These are phyloP conservation scores for Xylaria sp. DNA, from an alignment of 2,329 filamentous ascomycete genomes.

Conservation along the genomic window DNA sequence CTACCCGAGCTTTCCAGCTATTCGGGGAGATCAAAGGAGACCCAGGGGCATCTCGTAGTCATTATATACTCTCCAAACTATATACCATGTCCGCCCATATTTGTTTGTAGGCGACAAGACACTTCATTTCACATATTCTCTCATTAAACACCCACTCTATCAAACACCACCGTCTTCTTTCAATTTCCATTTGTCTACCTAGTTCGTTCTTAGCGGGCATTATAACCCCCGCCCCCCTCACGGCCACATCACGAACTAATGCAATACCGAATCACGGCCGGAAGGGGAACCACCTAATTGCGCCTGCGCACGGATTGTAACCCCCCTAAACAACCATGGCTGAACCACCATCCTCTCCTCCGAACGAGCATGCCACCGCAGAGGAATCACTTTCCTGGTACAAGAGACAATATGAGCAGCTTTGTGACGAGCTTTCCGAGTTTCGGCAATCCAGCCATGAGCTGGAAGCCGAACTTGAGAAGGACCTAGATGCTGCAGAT, in stretches of 20 bases:
- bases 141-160: constrained; percentile 22
- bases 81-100: constrained; percentile 30
- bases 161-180: constrained; percentile 11
- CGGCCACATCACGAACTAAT: constrained; percentile 23
- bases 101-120: constrained; percentile 28
- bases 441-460: constrained; percentile 95
- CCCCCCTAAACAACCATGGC: constrained; percentile 55
- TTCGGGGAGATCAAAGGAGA: constrained; percentile 9
- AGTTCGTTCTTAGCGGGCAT: constrained; percentile 11
- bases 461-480: constrained; percentile 92
- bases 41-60: constrained; percentile 2
- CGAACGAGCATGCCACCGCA: constrained; percentile 62
- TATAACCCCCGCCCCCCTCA: constrained; percentile 1
- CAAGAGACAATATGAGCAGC: constrained; percentile 92
- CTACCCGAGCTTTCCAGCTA: not conserved
- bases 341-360: constrained; percentile 71
- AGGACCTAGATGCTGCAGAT: constrained; percentile 94
- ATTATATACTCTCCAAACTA: constrained; percentile 10
- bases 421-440: constrained; percentile 90
- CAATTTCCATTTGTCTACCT: constrained; percentile 24
- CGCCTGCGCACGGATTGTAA: constrained; percentile 10
- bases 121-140: constrained; percentile 27
- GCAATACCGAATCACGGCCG: constrained; percentile 24
- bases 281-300: constrained; percentile 28
- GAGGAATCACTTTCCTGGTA: constrained; percentile 92